phyloP scores from a whole-genome alignment of 176 grass and related monocot species.

The Oryza coarctata region DNA sequence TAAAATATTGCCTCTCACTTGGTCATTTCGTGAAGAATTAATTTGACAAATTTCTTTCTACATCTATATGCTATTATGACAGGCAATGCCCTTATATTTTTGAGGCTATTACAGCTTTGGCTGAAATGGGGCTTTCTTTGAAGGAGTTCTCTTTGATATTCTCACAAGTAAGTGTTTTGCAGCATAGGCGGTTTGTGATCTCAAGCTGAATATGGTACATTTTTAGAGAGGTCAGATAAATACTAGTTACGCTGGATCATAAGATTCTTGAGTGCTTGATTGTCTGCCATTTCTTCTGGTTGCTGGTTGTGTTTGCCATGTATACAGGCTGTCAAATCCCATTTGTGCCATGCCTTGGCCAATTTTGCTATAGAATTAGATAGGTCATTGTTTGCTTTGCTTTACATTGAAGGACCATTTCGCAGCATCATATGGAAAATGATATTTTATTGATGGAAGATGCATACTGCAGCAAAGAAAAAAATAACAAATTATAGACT shows the following conservation, averaged over 20 bases:
- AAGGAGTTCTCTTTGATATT: conserved; percentile 86
- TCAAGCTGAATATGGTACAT: neutral
- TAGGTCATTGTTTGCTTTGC: conserved; percentile 22
- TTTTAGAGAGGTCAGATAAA: neutral
- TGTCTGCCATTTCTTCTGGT: neutral
- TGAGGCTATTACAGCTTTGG: conserved; percentile 85
- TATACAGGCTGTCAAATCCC: neutral
- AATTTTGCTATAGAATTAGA: neutral
- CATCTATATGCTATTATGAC: conserved; percentile 17
- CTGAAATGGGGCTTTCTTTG: conserved; percentile 80
- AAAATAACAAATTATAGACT: neutral
- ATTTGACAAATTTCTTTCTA: conserved; percentile 33
- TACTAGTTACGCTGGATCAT: conserved; percentile 11
- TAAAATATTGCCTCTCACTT: neutral
- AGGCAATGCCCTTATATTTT: conserved; percentile 92
- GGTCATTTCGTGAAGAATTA: conserved; percentile 1
- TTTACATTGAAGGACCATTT: neutral
- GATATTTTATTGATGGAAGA: neutral
- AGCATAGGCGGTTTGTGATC: conserved; percentile 6
- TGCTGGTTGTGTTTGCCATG: neutral
- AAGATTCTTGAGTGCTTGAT: neutral
- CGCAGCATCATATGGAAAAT: neutral
- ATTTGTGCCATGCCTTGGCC: neutral
- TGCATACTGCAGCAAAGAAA: neutral
- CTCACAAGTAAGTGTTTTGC: conserved; percentile 60